Evolutionary conservation across 1,139 yeast genomes (phyloP).

Genomic region (Sugiyamaella grinbergsii): DNA sequence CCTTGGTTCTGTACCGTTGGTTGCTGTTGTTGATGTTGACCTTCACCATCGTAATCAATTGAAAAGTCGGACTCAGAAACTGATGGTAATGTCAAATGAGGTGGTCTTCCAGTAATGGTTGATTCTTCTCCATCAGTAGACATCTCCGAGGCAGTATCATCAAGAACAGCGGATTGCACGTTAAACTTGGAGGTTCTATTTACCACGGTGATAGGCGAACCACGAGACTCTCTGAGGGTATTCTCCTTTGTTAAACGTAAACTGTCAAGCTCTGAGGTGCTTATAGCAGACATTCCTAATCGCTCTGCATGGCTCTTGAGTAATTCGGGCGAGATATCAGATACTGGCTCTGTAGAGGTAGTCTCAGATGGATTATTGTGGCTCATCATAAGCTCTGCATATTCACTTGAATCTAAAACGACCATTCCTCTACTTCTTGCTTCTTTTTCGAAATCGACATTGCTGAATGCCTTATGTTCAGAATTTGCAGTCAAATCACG

Average conservation of each 20-base stretch:
- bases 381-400: slow-evolving; percentile 9
- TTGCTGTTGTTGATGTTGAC: not conserved
- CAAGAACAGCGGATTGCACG: slow-evolving; percentile 33
- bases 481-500: slow-evolving; percentile 14
- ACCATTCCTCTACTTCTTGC: slow-evolving; percentile 24
- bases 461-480: slow-evolving; percentile 9
- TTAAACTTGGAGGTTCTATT: slow-evolving; percentile 20
- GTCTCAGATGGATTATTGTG: not conserved
- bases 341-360: not conserved
- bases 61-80: slow-evolving; percentile 21
- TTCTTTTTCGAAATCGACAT: slow-evolving; percentile 21
- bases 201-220: slow-evolving; percentile 32
- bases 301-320: slow-evolving; percentile 29
- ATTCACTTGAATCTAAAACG: slow-evolving; percentile 21
- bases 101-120: slow-evolving; percentile 21
- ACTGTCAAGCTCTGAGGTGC: slow-evolving; percentile 38
- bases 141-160: slow-evolving; percentile 25
- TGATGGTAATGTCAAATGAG: slow-evolving; percentile 24
- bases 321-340: not conserved
- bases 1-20: slow-evolving; percentile 4
- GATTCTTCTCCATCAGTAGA: slow-evolving; percentile 22
- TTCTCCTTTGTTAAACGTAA: slow-evolving; percentile 25
- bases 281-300: slow-evolving; percentile 48
- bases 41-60: slow-evolving; percentile 1
- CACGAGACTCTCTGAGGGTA: slow-evolving; percentile 30